Evolutionary conservation across 208 protist species (phyloP), one percentile per base, ranked within the genome.

Genomic region (Trypanosoma conorhini): DNA sequence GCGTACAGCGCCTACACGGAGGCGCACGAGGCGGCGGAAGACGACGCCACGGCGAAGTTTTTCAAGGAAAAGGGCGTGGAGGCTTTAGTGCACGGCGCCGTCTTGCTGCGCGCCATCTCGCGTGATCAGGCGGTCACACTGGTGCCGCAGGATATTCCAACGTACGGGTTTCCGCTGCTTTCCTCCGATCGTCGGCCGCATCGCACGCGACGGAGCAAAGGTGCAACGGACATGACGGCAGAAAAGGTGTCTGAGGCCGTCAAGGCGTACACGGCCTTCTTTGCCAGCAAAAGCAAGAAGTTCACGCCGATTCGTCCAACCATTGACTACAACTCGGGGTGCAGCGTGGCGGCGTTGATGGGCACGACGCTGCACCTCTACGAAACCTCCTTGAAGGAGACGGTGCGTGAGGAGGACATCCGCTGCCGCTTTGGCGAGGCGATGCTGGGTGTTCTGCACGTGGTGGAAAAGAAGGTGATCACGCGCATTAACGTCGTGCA

Each of bases 341-440:
- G 89, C 72, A 86, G 86, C 60, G 89, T 95, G 2, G 85, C 85
- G n/a, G 77, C 76, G 44, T 62, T 95, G 35, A 83, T 80, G 24
- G 85, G 85, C 30, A 86, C 79, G 33, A 89, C 87, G 22, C 74
- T 95, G 59, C 89, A 95, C 69, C 77, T 95, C 28, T 93, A 95
- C 73, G 87, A 93, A 61, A 95, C 89, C n/a, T 88, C 80, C 48
- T 63, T 85, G 28, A 95, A 91, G 74, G 70, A 77, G 21, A 65
- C 73, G 46, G 80, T 95, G 13, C 67, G 84, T 24, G 86, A 95
- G 67, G 87, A 91, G 42, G 74, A 91, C 60, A 83, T 95, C 50
- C 87, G 89, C n/a, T 69, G 79, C 48, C 85, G 68, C 60, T 95
- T 95, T 70, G 86, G 87, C 8, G 85, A 93, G 76, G 80, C 88